Evolutionary conservation across 495 filamentous ascomycete species (phyloP).

Genomic region (Talaromyces ruber): DNA sequence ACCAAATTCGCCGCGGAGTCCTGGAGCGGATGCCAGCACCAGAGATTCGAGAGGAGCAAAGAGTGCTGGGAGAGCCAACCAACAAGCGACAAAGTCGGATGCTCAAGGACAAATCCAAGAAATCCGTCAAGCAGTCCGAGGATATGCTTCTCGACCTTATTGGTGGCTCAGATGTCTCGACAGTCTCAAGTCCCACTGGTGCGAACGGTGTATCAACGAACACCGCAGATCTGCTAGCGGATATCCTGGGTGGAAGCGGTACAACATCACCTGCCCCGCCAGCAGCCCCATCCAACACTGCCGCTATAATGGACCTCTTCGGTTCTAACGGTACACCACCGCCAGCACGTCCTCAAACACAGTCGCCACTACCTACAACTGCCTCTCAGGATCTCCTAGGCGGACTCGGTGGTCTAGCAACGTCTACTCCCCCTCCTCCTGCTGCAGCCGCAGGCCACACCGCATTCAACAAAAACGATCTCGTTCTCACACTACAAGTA

Average conservation of each 20-base stretch:
- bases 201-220: constrained; percentile 57
- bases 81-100: constrained; percentile 70
- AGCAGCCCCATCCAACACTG: constrained; percentile 43
- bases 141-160: constrained; percentile 90
- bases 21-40: constrained; percentile 96
- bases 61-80: constrained; percentile 74
- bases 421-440: constrained; percentile 30
- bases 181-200: constrained; percentile 26
- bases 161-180: constrained; percentile 63
- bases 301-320: constrained; percentile 83
- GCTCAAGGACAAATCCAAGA: constrained; percentile 68
- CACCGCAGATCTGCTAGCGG: constrained; percentile 79
- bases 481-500: constrained; percentile 69
- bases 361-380: constrained; percentile 16
- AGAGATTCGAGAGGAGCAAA: constrained; percentile 88
- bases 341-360: constrained; percentile 12
- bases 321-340: constrained; percentile 35
- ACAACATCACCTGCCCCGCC: constrained; percentile 43
- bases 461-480: constrained; percentile 78
- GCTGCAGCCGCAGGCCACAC: constrained; percentile 34
- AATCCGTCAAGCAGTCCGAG: constrained; percentile 66
- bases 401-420: constrained; percentile 31
- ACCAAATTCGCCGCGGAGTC: constrained; percentile 81
- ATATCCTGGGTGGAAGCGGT: constrained; percentile 56
- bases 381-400: constrained; percentile 42